Base-by-base conservation (phyloP, 2,329 filamentous ascomycete species). In the Colletotrichum simmondsii region DNA sequence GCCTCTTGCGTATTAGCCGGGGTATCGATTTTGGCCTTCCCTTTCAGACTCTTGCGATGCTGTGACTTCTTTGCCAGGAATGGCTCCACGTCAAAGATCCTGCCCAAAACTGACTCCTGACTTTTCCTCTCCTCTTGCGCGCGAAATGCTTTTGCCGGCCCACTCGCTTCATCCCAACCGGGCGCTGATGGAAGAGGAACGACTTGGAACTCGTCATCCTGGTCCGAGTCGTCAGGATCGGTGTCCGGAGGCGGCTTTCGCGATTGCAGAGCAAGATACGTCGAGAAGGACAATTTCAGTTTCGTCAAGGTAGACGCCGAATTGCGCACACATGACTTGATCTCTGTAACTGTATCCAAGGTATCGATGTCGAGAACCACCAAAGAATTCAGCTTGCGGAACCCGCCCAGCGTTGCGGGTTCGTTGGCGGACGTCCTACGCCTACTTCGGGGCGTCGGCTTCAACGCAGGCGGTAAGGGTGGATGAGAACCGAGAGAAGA, bases 341-440 rank as follows among this genome's bases (percentile, higher is more conserved):
- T 83, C 79, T 92, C 91, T 2, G 83, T 79, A 14, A 91, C 77
- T 37, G 89, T 82, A 42, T 91, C 88, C 5, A 91, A 81, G 32
- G 81, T 85, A 72, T 92, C 90, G 65, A 92, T 91, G 74, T 92
- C 90, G 42, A 92, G 82, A 7, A 92, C 81, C 4, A 86, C 81
- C 16, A 92, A 81, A 5, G 78, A 86, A 74, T 85, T 87, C 16
- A 92, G 82, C 49, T 85, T 84, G 61, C 84, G 87, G 80, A 92
- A 92, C 0, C 87, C 88, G 1, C 88, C 89, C 5, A 92, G 78
- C 0, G 88, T 91, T 1, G 87, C 84, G 2, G 88, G 87, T 12
- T 86, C 83, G n/a, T 81, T 80, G 5, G 76, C 58, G 10, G 8
- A 76, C 61, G 56, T 81, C 83, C 76, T 83, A 85, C 54, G 78